Conservation (phyloP, 2,329 filamentous ascomycete genomes). For the Trichoderma simmonsii region DNA sequence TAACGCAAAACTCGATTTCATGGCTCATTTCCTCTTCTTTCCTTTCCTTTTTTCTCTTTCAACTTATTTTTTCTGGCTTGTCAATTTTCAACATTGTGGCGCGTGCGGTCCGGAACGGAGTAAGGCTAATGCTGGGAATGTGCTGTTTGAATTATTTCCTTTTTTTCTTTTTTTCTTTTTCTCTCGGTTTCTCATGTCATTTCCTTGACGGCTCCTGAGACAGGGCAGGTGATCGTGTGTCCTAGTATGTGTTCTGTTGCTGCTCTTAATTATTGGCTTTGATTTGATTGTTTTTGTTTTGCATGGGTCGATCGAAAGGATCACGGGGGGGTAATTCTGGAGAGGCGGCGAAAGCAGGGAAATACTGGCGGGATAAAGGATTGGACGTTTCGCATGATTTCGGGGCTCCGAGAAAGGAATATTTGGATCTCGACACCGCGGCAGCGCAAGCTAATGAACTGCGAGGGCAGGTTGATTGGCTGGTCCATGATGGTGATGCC, state of each 20-base stretch:
- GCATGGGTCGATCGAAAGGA: constrained; percentile 26
- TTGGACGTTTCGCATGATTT: constrained; percentile 28
- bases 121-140: constrained; percentile 27
- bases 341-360: constrained; percentile 23
- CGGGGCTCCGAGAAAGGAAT: constrained; percentile 26
- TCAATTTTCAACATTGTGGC: constrained; percentile 25
- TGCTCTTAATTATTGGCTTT: constrained; percentile 19
- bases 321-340: constrained; percentile 28
- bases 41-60: not conserved
- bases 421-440: constrained; percentile 31
- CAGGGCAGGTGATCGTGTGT: constrained; percentile 35
- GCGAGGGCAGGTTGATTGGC: constrained; percentile 44
- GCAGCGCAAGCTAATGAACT: constrained; percentile 45
- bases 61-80: constrained; percentile 28
- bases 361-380: constrained; percentile 25
- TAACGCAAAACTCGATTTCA: constrained; percentile 29
- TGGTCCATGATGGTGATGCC: constrained; percentile 47
- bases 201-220: constrained; percentile 36
- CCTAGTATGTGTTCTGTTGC: constrained; percentile 22
- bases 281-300: constrained; percentile 12
- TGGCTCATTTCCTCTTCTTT: constrained; percentile 2
- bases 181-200: constrained; percentile 25
- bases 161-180: constrained; percentile 21
- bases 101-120: constrained; percentile 26
- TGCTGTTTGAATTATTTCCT: constrained; percentile 23